Base-by-base conservation (phyloP, 495 filamentous ascomycete genomes). In the Neurospora sp. region DNA sequence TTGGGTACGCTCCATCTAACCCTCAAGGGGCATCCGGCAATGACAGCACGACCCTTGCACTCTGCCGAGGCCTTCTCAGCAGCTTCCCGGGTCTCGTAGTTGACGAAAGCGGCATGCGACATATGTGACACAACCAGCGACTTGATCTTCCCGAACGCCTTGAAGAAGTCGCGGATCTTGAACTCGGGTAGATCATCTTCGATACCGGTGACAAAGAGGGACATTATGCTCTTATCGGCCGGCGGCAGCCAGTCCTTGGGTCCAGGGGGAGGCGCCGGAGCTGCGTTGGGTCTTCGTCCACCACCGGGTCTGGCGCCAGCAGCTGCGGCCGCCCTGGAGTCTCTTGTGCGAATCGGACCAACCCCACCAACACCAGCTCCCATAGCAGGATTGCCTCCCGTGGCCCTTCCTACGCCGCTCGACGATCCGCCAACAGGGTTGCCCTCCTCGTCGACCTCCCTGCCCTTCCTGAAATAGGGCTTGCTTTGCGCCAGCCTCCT, bases 161-260 rank as follows among this genome's bases (percentile, higher is more conserved):
- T 87, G 83, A 99, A 99, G 85, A 96, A 96, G 8, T 92, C 90
- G 20, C 96, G 92, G 45, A 99, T 85, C 74, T 92, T 90, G 82
- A 94, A 90, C 79, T 99, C 96, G 16, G 96, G 94, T 4, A 98
- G 86, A 76, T 98, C 96, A 80, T 98, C 96, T 80, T 99, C 96
- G 14, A 99, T 91, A 22, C 96, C 96, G 0, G 94, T 98, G 39
- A 98, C 86, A 77, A 99, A 98, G 1, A 99, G 86, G 0, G 94
- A 97, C 65, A 91, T 95, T 76, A 99, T 91, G 65, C 90, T 94
- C 16, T 82, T 87, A 77, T 99, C 96, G 9, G 88, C 81, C 0
- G 96, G 96, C 0, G 96, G 96, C 2, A 89, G 80, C 75, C 94
- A 94, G 80, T 98, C 96, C 74, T 91, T 89, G 3, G 90, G 90